Percentiles rank a stretch among this genome's conserved stretches.
Evolutionary conservation across 169 alveolate species (phyloP).

Genomic region (Cryptosporidium sp.): DNA sequence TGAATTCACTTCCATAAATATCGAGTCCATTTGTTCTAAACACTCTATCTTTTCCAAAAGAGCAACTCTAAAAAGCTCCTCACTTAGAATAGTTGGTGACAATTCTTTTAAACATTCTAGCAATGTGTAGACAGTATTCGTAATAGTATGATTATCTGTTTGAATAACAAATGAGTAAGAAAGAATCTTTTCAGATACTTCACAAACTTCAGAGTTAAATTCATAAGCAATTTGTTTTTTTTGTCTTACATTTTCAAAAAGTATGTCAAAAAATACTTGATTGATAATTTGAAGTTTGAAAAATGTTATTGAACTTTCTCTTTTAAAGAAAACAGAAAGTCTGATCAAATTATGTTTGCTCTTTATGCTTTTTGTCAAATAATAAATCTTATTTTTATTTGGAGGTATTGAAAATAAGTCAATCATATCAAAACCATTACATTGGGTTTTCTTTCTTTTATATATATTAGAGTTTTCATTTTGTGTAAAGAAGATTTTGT

Average conservation of each 20-base stretch:
- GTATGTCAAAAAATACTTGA: constrained; percentile 39
- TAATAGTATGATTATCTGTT: constrained; percentile 30
- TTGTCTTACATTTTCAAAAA: constrained; percentile 46
- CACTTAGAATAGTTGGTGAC: constrained; percentile 14
- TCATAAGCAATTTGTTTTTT: constrained; percentile 54
- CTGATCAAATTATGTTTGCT: constrained; percentile 15
- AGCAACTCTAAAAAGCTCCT: constrained; percentile 28
- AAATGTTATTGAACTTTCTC: constrained; percentile 11
- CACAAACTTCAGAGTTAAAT: constrained; percentile 27
- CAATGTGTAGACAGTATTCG: neutral
- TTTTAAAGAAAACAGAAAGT: constrained; percentile 45
- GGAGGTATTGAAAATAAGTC: constrained; percentile 67
- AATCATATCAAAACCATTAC: constrained; percentile 38
- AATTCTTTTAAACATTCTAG: constrained; percentile 28
- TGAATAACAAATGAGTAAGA: constrained; percentile 33
- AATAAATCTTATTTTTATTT: constrained; percentile 18
- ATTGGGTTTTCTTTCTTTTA: neutral
- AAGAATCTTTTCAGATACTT: neutral
- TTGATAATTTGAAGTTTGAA: constrained; percentile 37
- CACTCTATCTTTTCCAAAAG: constrained; percentile 16
- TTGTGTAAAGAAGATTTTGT: constrained; percentile 27
- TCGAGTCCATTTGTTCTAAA: neutral
- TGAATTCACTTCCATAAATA: neutral
- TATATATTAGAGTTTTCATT: constrained; percentile 4
- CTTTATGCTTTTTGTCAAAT: neutral